Percentiles rank a stretch among this genome's conserved stretches.
These are phyloP conservation scores for Olyra latifolia DNA, from an alignment of 176 grass and related monocot species.

Conservation along the genomic window DNA sequence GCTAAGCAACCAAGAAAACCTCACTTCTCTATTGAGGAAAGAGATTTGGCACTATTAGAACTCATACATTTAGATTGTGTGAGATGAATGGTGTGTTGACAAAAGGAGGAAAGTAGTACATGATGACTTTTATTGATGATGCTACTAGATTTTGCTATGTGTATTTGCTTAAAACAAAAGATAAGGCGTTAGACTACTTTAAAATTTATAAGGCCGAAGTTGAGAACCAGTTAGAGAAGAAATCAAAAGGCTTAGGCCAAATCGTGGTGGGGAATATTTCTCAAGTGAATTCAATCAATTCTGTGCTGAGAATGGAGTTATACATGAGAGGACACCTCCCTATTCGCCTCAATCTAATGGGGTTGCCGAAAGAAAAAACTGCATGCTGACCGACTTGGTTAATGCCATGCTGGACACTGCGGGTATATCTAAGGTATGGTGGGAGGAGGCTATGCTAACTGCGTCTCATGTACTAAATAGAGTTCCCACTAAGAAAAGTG, in stretches of 20 bases:
- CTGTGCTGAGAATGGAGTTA: no score
- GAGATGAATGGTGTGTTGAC: neutral
- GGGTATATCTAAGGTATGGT: neutral
- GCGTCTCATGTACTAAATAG: no score
- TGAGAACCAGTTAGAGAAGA: no score
- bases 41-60: neutral
- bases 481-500: neutral
- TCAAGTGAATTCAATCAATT: no score
- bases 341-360: neutral
- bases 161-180: no score
- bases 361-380: neutral
- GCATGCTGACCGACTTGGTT: neutral
- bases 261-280: no score
- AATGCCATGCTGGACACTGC: neutral
- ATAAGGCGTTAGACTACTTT: no score
- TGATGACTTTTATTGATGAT: no score
- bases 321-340: neutral
- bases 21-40: neutral
- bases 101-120: neutral
- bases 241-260: no score
- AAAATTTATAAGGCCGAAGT: no score
- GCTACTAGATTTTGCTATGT: no score
- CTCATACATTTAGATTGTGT: neutral
- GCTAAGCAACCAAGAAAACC: neutral
- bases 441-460: neutral